These are phyloP conservation scores for Bombardia bombarda DNA, from an alignment of 495 filamentous ascomycete genomes.

Conservation along the genomic window DNA sequence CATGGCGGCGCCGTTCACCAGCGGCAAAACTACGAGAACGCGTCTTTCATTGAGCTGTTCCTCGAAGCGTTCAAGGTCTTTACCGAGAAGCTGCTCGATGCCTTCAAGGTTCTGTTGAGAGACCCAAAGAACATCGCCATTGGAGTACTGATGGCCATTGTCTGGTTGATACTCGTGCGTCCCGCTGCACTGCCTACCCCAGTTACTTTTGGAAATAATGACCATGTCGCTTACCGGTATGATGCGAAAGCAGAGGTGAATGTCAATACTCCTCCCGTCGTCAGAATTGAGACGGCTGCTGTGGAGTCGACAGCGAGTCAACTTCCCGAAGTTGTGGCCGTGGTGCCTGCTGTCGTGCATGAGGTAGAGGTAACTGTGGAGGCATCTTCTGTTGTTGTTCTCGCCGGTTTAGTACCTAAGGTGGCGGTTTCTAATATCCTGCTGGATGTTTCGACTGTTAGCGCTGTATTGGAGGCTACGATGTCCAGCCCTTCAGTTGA, in stretches of 20 bases:
- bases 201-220: constrained; percentile 2
- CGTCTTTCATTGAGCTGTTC: constrained; percentile 50
- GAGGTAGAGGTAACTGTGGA: no score
- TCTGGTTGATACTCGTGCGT: constrained; percentile 42
- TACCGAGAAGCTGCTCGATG: constrained; percentile 63
- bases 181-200: constrained; percentile 4
- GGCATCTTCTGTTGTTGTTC: no score
- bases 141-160: constrained; percentile 49
- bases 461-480: no score
- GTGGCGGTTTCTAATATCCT: no score
- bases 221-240: constrained; percentile 2
- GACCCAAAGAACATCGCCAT: constrained; percentile 70
- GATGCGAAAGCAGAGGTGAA: constrained; percentile 1
- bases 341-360: no score
- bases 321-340: no score
- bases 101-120: constrained; percentile 54
- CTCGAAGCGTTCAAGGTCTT: constrained; percentile 62
- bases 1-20: background rate
- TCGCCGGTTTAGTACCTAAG: no score
- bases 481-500: no score
- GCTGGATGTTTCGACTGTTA: no score
- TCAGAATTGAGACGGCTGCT: background rate
- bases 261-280: background rate
- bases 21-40: constrained; percentile 20
- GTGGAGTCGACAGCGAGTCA: no score